Percentiles rank a stretch among this genome's conserved stretches.
phyloP scores from a whole-genome alignment of 257 asterid species.

The Jasminum sambac region DNA sequence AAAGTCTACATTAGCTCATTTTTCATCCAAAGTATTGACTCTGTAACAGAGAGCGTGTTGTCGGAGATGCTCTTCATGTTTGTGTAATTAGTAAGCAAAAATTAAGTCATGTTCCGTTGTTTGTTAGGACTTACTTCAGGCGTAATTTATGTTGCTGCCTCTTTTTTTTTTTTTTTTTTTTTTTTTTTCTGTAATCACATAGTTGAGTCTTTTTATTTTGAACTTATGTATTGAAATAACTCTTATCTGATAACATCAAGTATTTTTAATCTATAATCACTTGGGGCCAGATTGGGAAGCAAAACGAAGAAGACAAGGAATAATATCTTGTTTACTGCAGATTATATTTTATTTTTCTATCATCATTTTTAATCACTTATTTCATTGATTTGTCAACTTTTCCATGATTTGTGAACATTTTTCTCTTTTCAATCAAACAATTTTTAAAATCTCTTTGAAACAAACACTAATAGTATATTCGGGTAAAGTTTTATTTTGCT shows the following conservation, averaged over 20 bases:
- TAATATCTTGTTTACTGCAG: too few species aligned
- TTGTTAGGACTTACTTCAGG: background rate
- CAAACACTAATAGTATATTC: too few species aligned
- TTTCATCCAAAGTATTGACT: too few species aligned
- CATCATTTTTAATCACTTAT: too few species aligned
- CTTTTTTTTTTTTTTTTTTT: background rate
- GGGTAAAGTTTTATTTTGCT: too few species aligned
- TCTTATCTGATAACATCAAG: background rate
- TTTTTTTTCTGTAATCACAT: background rate
- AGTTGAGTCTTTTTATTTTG: background rate
- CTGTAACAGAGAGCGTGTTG: too few species aligned
- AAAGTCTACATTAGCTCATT: too few species aligned
- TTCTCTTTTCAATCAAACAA: too few species aligned
- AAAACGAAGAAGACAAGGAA: background rate
- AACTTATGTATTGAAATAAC: background rate
- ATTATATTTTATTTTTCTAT: too few species aligned
- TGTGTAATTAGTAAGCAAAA: background rate
- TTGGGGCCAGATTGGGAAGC: background rate
- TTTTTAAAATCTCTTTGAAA: too few species aligned
- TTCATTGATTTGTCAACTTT: too few species aligned
- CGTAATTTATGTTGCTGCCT: background rate
- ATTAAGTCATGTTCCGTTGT: background rate
- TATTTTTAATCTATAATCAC: background rate
- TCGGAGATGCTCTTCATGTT: background rate
- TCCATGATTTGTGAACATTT: too few species aligned